Evolutionary conservation across 1,139 yeast genomes (phyloP).

Genomic region (Saccharomyces uvarum): DNA sequence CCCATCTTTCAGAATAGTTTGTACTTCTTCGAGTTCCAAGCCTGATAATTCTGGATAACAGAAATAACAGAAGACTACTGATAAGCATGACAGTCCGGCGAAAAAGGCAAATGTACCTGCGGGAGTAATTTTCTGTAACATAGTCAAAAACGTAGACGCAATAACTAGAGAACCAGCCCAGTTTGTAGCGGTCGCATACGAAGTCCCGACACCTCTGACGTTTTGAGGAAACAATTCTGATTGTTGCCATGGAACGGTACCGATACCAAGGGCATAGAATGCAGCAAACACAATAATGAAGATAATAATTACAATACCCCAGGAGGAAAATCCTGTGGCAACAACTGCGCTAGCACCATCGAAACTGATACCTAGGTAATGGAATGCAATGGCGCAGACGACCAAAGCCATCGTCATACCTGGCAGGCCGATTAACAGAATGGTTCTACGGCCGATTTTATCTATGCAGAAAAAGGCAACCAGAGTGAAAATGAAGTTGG

Average conservation of each 20-base stretch:
- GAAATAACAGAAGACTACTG: slow-evolving; percentile 68
- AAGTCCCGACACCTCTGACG: slow-evolving; percentile 86
- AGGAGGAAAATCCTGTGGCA: slow-evolving; percentile 52
- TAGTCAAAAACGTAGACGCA: slow-evolving; percentile 85
- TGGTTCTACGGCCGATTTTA: slow-evolving; percentile 73
- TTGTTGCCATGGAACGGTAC: slow-evolving; percentile 98
- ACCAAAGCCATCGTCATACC: slow-evolving; percentile 70
- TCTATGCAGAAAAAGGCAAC: slow-evolving; percentile 81
- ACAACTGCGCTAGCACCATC: slow-evolving; percentile 40
- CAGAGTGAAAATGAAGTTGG: slow-evolving; percentile 78
- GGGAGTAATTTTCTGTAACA: slow-evolving; percentile 88
- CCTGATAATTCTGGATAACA: slow-evolving; percentile 90
- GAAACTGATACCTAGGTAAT: slow-evolving; percentile 59
- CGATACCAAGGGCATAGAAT: slow-evolving; percentile 86
- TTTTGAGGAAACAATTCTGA: slow-evolving; percentile 88
- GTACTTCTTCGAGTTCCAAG: slow-evolving; percentile 85
- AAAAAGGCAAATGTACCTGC: slow-evolving; percentile 89
- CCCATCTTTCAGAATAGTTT: slow-evolving; percentile 68
- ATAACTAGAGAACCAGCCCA: slow-evolving; percentile 93
- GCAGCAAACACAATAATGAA: slow-evolving; percentile 85
- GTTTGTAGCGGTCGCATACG: slow-evolving; percentile 84
- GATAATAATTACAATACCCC: slow-evolving; percentile 82
- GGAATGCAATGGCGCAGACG: slow-evolving; percentile 82
- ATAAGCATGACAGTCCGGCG: slow-evolving; percentile 68
- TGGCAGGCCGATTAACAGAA: slow-evolving; percentile 67